These are phyloP conservation scores for Fulvia fulva DNA, from an alignment of 2,329 filamentous ascomycete species.

Conservation along the genomic window DNA sequence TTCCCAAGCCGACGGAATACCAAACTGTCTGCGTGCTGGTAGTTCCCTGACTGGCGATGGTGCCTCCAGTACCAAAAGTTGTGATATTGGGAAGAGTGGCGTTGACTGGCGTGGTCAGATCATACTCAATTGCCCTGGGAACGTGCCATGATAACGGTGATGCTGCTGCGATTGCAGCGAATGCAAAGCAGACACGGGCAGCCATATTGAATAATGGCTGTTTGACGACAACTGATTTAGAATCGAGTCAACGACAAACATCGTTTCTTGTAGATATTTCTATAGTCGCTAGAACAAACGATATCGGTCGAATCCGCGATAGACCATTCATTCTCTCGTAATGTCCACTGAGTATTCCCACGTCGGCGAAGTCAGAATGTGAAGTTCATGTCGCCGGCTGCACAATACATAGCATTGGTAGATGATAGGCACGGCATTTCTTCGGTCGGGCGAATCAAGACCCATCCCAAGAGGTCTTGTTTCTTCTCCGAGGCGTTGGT, in stretches of 20 bases:
- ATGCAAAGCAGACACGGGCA: too few relatives aligned
- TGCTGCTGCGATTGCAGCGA: too few relatives aligned
- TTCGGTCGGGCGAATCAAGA: background rate
- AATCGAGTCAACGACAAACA: too few relatives aligned
- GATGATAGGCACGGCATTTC: background rate
- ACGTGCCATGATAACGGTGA: too few relatives aligned
- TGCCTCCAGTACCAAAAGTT: slow-evolving; percentile 57
- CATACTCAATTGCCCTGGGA: background rate
- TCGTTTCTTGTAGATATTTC: background rate
- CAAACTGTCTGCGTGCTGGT: slow-evolving; percentile 51
- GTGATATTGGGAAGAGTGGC: slow-evolving; percentile 53
- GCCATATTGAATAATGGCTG: too few relatives aligned
- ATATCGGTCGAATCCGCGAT: background rate
- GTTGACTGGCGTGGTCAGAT: slow-evolving; percentile 33
- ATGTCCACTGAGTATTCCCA: background rate
- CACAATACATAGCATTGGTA: background rate
- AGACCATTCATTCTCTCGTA: background rate
- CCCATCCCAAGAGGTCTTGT: background rate
- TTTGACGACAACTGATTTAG: too few relatives aligned
- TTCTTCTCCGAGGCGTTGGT: background rate
- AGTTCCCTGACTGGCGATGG: slow-evolving; percentile 53
- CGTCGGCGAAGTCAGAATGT: background rate
- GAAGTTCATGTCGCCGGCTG: background rate
- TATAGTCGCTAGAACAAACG: background rate
- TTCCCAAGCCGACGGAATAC: slow-evolving; percentile 51